These are phyloP conservation scores for Cutaneotrichosporon dermatis DNA, from an alignment of 1,284 basidiomycete genomes.

Conservation along the genomic window DNA sequence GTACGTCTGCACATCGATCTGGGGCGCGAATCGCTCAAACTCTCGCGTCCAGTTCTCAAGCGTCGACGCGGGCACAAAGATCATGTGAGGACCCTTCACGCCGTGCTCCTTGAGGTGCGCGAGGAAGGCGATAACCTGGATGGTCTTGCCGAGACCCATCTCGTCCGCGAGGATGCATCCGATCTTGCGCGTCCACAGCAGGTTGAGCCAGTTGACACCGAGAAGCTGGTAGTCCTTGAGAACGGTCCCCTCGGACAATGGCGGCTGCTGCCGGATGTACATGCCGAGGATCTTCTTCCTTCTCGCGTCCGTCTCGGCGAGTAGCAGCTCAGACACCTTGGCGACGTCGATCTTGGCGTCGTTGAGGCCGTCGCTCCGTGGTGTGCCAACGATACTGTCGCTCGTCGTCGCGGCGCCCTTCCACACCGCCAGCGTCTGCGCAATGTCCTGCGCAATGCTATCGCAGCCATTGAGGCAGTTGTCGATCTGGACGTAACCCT, in stretches of 20 bases:
- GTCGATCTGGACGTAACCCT: slow-evolving; percentile 88
- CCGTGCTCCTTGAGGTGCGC: slow-evolving; percentile 78
- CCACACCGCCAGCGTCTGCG: slow-evolving; percentile 75
- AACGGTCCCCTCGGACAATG: slow-evolving; percentile 61
- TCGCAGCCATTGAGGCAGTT: slow-evolving; percentile 84
- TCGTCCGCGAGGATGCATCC: slow-evolving; percentile 98
- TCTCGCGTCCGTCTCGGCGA: slow-evolving; percentile 35
- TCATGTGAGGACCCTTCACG: slow-evolving; percentile 77
- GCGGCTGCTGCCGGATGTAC: slow-evolving; percentile 70
- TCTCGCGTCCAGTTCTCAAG: slow-evolving; percentile 98
- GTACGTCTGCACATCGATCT: slow-evolving; percentile 81
- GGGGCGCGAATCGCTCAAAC: slow-evolving; percentile 82
- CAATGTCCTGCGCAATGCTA: slow-evolving; percentile 61
- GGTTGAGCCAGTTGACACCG: slow-evolving; percentile 95
- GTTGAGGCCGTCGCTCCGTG: slow-evolving; percentile 42
- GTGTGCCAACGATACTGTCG: slow-evolving; percentile 41
- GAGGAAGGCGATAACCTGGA: slow-evolving; percentile 90
- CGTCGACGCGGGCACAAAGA: slow-evolving; percentile 94
- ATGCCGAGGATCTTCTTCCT: slow-evolving; percentile 45
- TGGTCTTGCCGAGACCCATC: slow-evolving; percentile 96
- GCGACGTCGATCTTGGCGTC: slow-evolving; percentile 46
- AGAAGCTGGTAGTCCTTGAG: slow-evolving; percentile 96
- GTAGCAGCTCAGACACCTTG: slow-evolving; percentile 43
- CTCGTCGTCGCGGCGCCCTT: slow-evolving; percentile 49
- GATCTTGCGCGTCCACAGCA: slow-evolving; percentile 73